Percentiles rank a stretch among this genome's conserved stretches.
Evolutionary conservation across 2,329 filamentous ascomycete genomes (phyloP).

Genomic region (Macrophomina pseudophaseolina): DNA sequence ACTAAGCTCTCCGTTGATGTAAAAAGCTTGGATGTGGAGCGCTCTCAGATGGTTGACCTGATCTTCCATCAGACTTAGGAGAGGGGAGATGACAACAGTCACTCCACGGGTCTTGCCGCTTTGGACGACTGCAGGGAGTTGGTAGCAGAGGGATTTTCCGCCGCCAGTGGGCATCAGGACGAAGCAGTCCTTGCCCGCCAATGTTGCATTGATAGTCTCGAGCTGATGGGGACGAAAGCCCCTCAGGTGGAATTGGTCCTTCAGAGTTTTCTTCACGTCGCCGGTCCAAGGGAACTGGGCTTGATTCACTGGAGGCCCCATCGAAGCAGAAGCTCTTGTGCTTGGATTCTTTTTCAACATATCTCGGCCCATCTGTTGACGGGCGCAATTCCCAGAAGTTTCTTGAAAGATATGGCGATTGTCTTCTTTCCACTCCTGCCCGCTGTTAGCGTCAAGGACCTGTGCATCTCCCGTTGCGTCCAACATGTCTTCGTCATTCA

Average conservation of each 20-base stretch:
- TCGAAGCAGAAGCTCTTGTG: conserved; percentile 31
- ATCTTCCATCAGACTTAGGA: conserved; percentile 96
- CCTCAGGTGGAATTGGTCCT: conserved; percentile 80
- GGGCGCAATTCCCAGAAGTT: conserved; percentile 32
- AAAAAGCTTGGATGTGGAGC: conserved; percentile 76
- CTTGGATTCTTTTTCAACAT: background rate
- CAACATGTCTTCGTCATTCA: conserved; percentile 39
- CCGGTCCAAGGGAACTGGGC: conserved; percentile 76
- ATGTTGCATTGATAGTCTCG: conserved; percentile 92
- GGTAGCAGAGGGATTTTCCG: conserved; percentile 96
- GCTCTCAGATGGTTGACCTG: conserved; percentile 83
- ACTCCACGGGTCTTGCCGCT: conserved; percentile 83
- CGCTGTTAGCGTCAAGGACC: conserved; percentile 37
- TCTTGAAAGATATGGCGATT: conserved; percentile 36
- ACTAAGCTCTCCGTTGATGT: conserved; percentile 79
- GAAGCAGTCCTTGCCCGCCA: conserved; percentile 87
- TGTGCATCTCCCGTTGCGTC: conserved; percentile 52
- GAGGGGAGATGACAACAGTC: conserved; percentile 91
- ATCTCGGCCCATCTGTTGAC: background rate
- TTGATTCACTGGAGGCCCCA: conserved; percentile 27
- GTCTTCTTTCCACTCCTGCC: conserved; percentile 37
- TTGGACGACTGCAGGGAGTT: conserved; percentile 83
- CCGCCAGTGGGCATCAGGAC: conserved; percentile 98
- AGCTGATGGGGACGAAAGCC: conserved; percentile 91
- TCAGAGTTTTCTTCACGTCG: conserved; percentile 81